Conservation (phyloP, 768 basidiomycete species). For the Auriscalpium microsporum region DNA sequence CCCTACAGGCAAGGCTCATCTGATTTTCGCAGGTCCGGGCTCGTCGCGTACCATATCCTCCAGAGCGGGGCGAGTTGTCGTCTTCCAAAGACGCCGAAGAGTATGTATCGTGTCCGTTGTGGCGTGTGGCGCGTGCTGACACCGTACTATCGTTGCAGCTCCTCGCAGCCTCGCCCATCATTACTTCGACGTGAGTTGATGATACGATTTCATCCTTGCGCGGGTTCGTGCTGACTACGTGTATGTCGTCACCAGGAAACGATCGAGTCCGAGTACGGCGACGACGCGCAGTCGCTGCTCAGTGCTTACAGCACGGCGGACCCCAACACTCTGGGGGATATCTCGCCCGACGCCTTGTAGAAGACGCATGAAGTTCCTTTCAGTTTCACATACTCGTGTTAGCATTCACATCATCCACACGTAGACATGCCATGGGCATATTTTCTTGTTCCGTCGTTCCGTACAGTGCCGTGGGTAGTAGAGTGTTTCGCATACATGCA, state of each 20-base stretch:
- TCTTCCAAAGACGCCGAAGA: slow-evolving; percentile 88
- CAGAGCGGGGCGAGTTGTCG: slow-evolving; percentile 87
- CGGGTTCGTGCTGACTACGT: background rate
- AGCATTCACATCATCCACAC: no score
- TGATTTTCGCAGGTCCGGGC: slow-evolving; percentile 55
- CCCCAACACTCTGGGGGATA: slow-evolving; percentile 50
- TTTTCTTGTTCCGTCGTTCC: no score
- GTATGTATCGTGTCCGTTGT: slow-evolving; percentile 35
- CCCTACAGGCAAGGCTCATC: background rate
- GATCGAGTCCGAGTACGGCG: slow-evolving; percentile 72
- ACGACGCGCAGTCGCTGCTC: slow-evolving; percentile 53
- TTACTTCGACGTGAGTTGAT: slow-evolving; percentile 79
- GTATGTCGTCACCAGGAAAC: slow-evolving; percentile 43
- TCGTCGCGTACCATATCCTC: slow-evolving; percentile 85
- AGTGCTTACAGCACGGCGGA: slow-evolving; percentile 55
- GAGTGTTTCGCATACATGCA: no score
- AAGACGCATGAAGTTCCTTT: slow-evolving; percentile 19
- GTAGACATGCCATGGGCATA: no score
- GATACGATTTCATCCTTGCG: slow-evolving; percentile 2
- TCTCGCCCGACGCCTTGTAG: slow-evolving; percentile 66
- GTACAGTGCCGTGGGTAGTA: no score
- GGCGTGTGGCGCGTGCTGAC: background rate
- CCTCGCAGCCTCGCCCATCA: slow-evolving; percentile 81
- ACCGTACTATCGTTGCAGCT: slow-evolving; percentile 36
- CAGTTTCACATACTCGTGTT: background rate